Evolutionary conservation across 352 stramenopile genomes (phyloP).

Genomic region (Phytophthora pinifolia): DNA sequence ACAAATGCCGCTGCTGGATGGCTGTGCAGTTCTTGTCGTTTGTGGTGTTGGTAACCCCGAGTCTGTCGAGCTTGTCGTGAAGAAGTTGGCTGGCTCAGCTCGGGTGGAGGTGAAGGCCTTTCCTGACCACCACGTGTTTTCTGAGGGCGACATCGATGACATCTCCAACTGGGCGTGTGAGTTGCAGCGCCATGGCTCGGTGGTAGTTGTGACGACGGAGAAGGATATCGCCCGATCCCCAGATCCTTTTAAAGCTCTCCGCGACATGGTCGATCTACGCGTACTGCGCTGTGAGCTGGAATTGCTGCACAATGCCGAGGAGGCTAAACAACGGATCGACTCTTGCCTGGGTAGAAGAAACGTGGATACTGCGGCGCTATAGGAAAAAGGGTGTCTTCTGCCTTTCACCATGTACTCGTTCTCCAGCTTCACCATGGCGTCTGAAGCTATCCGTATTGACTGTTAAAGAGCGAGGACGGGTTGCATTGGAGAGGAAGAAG

Average conservation of each 20-base stretch:
- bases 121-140: slow-evolving; percentile 65
- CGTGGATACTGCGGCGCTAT: too few relatives aligned
- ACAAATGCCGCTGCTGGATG: slow-evolving; percentile 6
- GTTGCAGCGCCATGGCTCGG: slow-evolving; percentile 12
- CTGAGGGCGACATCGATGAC: slow-evolving; percentile 32
- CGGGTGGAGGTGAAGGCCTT: slow-evolving; percentile 47
- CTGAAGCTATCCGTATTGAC: too few relatives aligned
- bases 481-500: too few relatives aligned
- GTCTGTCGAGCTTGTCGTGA: slow-evolving; percentile 52
- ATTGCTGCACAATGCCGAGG: slow-evolving; percentile 28
- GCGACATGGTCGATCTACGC: slow-evolving; percentile 22
- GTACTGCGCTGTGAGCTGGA: slow-evolving; percentile 46
- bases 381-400: too few relatives aligned
- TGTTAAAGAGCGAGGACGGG: too few relatives aligned
- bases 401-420: too few relatives aligned
- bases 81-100: slow-evolving; percentile 29
- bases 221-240: slow-evolving; percentile 54
- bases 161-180: slow-evolving; percentile 19
- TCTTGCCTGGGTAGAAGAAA: neutral
- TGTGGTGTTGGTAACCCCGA: slow-evolving; percentile 71
- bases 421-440: too few relatives aligned
- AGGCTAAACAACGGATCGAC: slow-evolving; percentile 19
- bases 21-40: slow-evolving; percentile 38
- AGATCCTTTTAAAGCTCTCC: slow-evolving; percentile 12
- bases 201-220: slow-evolving; percentile 67